A percentile compares a stretch with the other conserved stretches of the same genome.
phyloP scores from a whole-genome alignment of 2,329 filamentous ascomycete species.

The Fusarium burgessii region DNA sequence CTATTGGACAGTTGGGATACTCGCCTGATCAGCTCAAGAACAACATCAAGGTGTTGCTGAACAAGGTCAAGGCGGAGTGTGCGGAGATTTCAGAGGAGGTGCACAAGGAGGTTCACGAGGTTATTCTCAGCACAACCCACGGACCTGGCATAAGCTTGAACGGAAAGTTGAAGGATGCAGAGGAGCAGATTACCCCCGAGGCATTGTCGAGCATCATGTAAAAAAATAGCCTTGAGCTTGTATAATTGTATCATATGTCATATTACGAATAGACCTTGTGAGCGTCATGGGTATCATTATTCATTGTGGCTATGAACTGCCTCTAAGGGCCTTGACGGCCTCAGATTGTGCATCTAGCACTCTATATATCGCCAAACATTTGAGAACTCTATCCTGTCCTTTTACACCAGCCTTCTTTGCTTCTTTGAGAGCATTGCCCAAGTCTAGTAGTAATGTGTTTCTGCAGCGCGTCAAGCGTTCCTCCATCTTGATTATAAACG shows the following conservation, averaged over 20 bases:
- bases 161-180: conserved; percentile 77
- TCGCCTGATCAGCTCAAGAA: conserved; percentile 86
- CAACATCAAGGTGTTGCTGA: conserved; percentile 84
- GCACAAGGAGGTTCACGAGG: conserved; percentile 64
- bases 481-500: conserved; percentile 64
- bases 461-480: conserved; percentile 65
- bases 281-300: conserved; percentile 49
- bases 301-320: conserved; percentile 47
- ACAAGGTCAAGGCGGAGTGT: conserved; percentile 82
- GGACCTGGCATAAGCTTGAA: conserved; percentile 88
- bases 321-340: conserved; percentile 61
- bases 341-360: conserved; percentile 64
- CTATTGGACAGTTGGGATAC: conserved; percentile 91
- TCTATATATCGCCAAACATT: conserved; percentile 66
- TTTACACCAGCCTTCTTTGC: conserved; percentile 57
- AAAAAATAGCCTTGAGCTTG: conserved; percentile 42
- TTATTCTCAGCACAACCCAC: conserved; percentile 88
- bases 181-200: conserved; percentile 66
- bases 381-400: conserved; percentile 62
- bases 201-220: conserved; percentile 68
- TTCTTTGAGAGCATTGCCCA: conserved; percentile 63
- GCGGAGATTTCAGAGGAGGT: conserved; percentile 71
- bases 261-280: conserved; percentile 42
- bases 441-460: conserved; percentile 67
- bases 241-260: conserved; percentile 57